These are phyloP conservation scores for Penicillium crystallinum DNA, from an alignment of 495 filamentous ascomycete genomes.

Conservation along the genomic window DNA sequence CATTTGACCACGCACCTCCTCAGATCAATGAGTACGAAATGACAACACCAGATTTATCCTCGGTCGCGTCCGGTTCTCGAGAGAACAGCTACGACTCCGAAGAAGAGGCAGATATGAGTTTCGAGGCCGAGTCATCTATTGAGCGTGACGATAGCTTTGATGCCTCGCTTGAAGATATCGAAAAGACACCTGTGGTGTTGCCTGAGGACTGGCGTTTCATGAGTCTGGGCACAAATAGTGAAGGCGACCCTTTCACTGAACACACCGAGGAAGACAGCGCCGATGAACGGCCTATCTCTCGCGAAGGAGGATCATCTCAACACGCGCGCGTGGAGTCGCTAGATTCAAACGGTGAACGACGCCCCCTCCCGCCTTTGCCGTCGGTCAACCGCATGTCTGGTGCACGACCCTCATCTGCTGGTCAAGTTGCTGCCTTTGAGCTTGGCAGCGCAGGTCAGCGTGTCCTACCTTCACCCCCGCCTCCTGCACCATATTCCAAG, in stretches of 20 bases:
- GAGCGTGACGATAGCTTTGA: slow-evolving; percentile 89
- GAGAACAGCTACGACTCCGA: slow-evolving; percentile 91
- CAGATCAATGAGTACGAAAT: slow-evolving; percentile 97
- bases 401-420: slow-evolving; percentile 41
- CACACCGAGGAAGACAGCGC: slow-evolving; percentile 59
- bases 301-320: slow-evolving; percentile 22
- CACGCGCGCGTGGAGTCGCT: slow-evolving; percentile 57
- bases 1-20: slow-evolving; percentile 89
- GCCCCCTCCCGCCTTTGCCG: slow-evolving; percentile 71
- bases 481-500: slow-evolving; percentile 57
- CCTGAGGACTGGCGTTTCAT: slow-evolving; percentile 93
- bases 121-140: slow-evolving; percentile 59
- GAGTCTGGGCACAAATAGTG: slow-evolving; percentile 54
- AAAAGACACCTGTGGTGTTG: slow-evolving; percentile 93
- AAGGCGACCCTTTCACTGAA: slow-evolving; percentile 66
- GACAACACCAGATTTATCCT: slow-evolving; percentile 91
- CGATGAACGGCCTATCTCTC: slow-evolving; percentile 36
- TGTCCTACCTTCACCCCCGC: slow-evolving; percentile 60
- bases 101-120: slow-evolving; percentile 64
- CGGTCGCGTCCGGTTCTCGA: slow-evolving; percentile 76
- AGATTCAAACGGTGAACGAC: slow-evolving; percentile 65
- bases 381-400: slow-evolving; percentile 38
- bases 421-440: slow-evolving; percentile 57
- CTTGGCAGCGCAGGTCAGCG: slow-evolving; percentile 55
- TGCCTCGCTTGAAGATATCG: slow-evolving; percentile 86